Base-by-base conservation (phyloP, 371 early-diverging fungal species). In the Funneliformis caledonium region DNA sequence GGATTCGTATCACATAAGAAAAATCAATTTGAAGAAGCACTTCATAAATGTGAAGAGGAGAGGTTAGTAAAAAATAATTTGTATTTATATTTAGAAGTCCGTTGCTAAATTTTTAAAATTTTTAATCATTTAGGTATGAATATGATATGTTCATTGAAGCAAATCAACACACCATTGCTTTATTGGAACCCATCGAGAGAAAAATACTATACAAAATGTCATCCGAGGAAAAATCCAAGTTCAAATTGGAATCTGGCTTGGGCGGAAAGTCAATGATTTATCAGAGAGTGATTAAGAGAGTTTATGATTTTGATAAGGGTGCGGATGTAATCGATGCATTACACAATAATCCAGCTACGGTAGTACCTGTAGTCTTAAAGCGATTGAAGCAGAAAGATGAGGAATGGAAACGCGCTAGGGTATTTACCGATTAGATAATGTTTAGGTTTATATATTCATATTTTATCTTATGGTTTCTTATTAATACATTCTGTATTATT, bases 11-110 rank as follows among this genome's bases (percentile, higher is more conserved):
- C 96, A 68, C 95, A 95, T 85, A 95, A 96, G 81, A 98, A 98
- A 88, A 99, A 96, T 82, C 88, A 88, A 26, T 97, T 92, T 82
- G 99, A 99, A 85, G 99, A 99, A 83, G 94, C 94, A 16, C 87
- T 99, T 85, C 97, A 95, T 88, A 92, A 95, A 67, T 94, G 96
- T 86, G 99, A 99, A 87, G 99, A 99, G 85, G 99, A 99, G 83
- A 91, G 96, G 79, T 88, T 31, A 47, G 22, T 67, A 56, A 16
- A 26, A 10, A 9, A 26, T 64, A 22, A 14, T 11, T 64, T 60
- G 6, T 33, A n/a, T 9, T 47, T 33, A 43, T 0, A 7, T 45
- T 4, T 50, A 11, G 48, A 1, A 37, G 37, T 3, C 37, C 37
- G 1, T 64, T 37, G 19, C 6, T 19, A 56, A 7, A n/a, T 19